Conservation (phyloP, 2,329 filamentous ascomycete genomes). For the Alternaria angustiovoidea region DNA sequence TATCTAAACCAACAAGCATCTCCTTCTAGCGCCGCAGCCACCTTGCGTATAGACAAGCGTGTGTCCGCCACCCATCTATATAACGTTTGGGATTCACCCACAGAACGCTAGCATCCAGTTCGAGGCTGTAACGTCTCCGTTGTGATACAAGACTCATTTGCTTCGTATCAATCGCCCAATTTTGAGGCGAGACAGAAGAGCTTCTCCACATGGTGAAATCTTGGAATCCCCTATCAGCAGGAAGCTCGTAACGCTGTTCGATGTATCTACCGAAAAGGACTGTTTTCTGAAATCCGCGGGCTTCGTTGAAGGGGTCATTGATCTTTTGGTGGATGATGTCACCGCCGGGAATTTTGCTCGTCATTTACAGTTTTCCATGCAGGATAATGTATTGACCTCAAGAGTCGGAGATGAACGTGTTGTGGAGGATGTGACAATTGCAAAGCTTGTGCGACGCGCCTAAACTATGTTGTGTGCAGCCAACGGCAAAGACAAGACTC, state of each 20-base stretch:
- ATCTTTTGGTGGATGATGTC: background rate
- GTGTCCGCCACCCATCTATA: background rate
- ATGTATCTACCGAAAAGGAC: background rate
- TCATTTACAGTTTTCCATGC: too few relatives aligned
- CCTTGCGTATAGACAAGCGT: background rate
- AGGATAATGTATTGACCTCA: too few relatives aligned
- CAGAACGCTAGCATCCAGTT: background rate
- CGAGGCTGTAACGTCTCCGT: background rate
- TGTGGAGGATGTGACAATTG: too few relatives aligned
- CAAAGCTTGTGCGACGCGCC: too few relatives aligned
- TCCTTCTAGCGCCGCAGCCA: background rate
- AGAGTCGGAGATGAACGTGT: too few relatives aligned
- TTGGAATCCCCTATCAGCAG: background rate
- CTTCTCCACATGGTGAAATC: background rate
- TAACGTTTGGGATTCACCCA: background rate
- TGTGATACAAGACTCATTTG: background rate
- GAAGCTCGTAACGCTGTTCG: background rate
- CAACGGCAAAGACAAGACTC: too few relatives aligned
- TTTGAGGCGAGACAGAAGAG: background rate
- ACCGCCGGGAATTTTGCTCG: too few relatives aligned
- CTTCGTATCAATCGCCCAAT: background rate
- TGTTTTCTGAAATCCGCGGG: background rate
- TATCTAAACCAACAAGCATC: background rate
- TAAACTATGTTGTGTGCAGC: too few relatives aligned
- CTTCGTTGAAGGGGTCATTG: background rate